Evolutionary conservation across 2,329 filamentous ascomycete species (phyloP).

Genomic region (Talaromyces sp.): DNA sequence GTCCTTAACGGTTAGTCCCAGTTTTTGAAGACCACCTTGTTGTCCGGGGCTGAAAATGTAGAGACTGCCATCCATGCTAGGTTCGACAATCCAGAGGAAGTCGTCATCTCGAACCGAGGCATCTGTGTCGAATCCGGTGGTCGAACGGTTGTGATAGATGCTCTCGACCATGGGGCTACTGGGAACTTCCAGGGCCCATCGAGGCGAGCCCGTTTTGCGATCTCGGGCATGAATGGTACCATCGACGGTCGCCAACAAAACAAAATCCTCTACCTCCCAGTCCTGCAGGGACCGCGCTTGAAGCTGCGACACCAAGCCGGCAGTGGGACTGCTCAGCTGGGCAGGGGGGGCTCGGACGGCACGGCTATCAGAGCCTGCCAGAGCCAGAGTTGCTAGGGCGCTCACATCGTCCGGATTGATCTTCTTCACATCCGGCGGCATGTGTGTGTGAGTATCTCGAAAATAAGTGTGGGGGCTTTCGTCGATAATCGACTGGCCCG

Average conservation of each 20-base stretch:
- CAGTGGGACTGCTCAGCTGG: conserved; percentile 61
- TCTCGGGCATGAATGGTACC: conserved; percentile 91
- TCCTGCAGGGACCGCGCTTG: conserved; percentile 96
- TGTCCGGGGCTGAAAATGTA: conserved; percentile 77
- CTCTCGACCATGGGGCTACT: conserved; percentile 90
- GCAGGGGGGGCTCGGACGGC: conserved; percentile 93
- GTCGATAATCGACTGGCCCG: conserved; percentile 21
- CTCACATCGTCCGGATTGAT: conserved; percentile 63
- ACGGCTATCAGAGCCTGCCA: conserved; percentile 62
- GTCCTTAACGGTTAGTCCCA: conserved; percentile 61
- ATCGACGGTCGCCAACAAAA: conserved; percentile 99
- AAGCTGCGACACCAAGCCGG: conserved; percentile 75
- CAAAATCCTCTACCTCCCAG: conserved; percentile 99
- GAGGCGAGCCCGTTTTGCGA: conserved; percentile 75
- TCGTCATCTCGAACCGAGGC: conserved; percentile 64
- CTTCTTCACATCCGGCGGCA: conserved; percentile 32
- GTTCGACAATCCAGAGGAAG: conserved; percentile 93
- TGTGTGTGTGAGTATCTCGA: conserved; percentile 22
- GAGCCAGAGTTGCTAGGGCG: conserved; percentile 97
- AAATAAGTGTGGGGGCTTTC: conserved; percentile 21
- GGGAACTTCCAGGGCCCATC: conserved; percentile 76
- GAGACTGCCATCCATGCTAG: conserved; percentile 77
- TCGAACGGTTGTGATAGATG: conserved; percentile 70
- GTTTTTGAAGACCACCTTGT: conserved; percentile 45
- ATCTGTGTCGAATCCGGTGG: conserved; percentile 41